Evolutionary conservation across 176 grass and related monocot species (phyloP).

Genomic region (Lolium perenne): DNA sequence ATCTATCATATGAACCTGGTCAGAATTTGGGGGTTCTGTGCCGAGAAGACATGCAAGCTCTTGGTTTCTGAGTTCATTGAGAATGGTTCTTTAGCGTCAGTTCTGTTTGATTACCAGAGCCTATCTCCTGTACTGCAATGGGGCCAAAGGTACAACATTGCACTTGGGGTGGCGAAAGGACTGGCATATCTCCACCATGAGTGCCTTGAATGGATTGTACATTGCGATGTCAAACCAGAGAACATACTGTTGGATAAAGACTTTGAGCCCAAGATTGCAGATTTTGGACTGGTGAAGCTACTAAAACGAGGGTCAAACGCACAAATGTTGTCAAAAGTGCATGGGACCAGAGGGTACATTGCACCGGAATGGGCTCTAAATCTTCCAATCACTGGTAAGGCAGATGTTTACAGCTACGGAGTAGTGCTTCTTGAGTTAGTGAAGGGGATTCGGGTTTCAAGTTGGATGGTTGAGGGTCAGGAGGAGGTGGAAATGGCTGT

Average conservation of each 20-base stretch:
- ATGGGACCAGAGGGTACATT: conserved; percentile 74
- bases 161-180: conserved; percentile 56
- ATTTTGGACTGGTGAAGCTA: conserved; percentile 70
- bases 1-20: conserved; percentile 70
- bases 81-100: conserved; percentile 54
- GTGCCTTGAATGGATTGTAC: conserved; percentile 72
- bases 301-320: conserved; percentile 19
- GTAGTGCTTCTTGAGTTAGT: conserved; percentile 66
- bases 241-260: conserved; percentile 63
- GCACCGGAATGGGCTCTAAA: conserved; percentile 67
- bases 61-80: conserved; percentile 62
- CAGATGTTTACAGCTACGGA: conserved; percentile 63
- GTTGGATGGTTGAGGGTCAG: conserved; percentile 29
- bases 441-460: conserved; percentile 50
- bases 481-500: conserved; percentile 38
- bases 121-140: conserved; percentile 35
- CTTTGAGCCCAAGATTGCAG: conserved; percentile 61
- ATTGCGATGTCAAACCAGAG: conserved; percentile 75
- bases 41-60: conserved; percentile 39
- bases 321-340: conserved; percentile 49
- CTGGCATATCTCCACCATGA: conserved; percentile 72
- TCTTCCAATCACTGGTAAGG: conserved; percentile 64
- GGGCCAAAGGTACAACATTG: conserved; percentile 60
- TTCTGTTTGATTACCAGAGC: conserved; percentile 40
- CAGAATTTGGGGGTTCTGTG: conserved; percentile 56